Evolutionary conservation across 176 grass and related monocot genomes (phyloP).

Genomic region (Coix lacrymajobi): DNA sequence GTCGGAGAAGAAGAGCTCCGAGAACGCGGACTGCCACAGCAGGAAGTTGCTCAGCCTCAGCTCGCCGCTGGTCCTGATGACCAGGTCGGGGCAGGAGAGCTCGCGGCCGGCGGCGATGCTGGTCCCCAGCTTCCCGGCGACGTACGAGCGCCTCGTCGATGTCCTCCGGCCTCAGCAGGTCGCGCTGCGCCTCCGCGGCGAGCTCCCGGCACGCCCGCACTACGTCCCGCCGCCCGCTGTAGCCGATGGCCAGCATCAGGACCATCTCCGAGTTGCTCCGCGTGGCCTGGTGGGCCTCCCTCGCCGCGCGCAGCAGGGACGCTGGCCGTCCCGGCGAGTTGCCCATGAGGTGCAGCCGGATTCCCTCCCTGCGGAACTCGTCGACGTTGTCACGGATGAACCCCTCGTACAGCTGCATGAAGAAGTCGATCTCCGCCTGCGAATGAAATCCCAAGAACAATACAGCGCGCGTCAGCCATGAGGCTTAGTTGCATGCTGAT

Average conservation of each 20-base stretch:
- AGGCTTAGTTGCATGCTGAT: too few species aligned
- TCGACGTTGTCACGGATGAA: neutral
- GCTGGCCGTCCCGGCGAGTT: neutral
- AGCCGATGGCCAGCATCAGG: conserved; percentile 3
- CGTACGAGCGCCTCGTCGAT: conserved; percentile 42
- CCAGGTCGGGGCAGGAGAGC: conserved; percentile 36
- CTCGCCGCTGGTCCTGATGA: conserved; percentile 68
- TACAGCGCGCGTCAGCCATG: neutral
- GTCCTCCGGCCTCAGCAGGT: conserved; percentile 30
- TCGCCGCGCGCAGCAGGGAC: conserved; percentile 14
- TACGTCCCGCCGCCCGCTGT: conserved; percentile 21
- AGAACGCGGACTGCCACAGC: conserved; percentile 60
- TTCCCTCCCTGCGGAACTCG: neutral
- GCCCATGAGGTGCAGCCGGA: conserved; percentile 26
- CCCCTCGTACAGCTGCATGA: neutral
- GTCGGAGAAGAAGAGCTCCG: conserved; percentile 60
- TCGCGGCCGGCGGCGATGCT: neutral
- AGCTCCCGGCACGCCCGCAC: conserved; percentile 31
- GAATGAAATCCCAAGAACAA: neutral
- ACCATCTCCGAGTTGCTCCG: conserved; percentile 13
- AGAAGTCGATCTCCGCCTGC: neutral
- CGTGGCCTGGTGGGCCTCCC: neutral
- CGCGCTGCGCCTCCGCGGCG: neutral
- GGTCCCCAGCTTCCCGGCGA: conserved; percentile 37
- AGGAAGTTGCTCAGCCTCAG: conserved; percentile 67